phyloP scores from a whole-genome alignment of 2,329 filamentous ascomycete genomes.

The Aspergillus sp. region DNA sequence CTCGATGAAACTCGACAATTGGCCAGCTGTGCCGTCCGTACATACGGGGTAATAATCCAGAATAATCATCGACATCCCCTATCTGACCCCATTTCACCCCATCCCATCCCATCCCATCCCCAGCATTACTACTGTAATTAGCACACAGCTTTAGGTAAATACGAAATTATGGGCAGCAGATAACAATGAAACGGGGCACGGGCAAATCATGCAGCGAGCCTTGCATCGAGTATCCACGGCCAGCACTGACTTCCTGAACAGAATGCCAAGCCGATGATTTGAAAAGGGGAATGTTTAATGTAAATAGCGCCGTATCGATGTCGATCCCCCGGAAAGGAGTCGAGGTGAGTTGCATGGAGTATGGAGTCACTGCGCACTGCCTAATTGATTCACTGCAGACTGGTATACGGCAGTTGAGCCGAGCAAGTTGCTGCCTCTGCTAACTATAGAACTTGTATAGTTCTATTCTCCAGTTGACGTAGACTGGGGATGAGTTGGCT shows the following conservation, averaged over 20 bases:
- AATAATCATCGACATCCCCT: too few relatives aligned
- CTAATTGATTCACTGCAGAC: too few relatives aligned
- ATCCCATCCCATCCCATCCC: not conserved
- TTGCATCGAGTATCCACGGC: not conserved
- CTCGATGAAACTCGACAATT: too few relatives aligned
- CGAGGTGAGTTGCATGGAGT: too few relatives aligned
- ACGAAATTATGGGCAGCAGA: too few relatives aligned
- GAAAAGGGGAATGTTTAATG: not conserved
- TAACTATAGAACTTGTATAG: too few relatives aligned
- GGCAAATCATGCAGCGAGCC: not conserved
- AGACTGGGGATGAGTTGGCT: too few relatives aligned
- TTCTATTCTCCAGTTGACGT: too few relatives aligned
- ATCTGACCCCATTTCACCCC: too few relatives aligned
- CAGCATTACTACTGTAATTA: not conserved
- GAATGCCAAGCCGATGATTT: conserved; percentile 3
- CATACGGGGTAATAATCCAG: too few relatives aligned
- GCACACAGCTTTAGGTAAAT: not conserved
- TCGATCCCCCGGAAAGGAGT: not conserved
- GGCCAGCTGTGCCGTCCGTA: too few relatives aligned
- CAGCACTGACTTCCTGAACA: not conserved
- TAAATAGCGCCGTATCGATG: not conserved
- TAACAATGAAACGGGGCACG: not conserved
- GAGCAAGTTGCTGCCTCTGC: conserved; percentile 15
- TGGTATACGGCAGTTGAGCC: not conserved
- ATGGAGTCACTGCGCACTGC: too few relatives aligned